Evolutionary conservation across 371 early-diverging fungal genomes (phyloP), one percentile per base, ranked within the genome.

Genomic region (Sporodiniella umbellata): DNA sequence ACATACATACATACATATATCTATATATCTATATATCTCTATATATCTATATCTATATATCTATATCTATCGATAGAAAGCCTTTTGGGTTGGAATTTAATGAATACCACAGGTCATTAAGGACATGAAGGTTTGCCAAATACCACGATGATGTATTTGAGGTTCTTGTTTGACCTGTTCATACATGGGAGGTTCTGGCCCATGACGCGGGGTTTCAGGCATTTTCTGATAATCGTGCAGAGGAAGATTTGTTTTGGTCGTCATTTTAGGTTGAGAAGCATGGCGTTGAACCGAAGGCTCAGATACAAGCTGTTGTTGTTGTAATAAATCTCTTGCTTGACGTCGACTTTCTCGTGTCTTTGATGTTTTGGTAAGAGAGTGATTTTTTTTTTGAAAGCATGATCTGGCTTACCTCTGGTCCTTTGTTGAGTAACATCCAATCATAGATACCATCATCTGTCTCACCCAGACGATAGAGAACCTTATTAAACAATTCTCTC

Each of bases 391-490:
- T n/a, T 12, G 18, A n/a, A 40, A 8, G 22, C 10, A 21, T 8
- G 7, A 21, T 8, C 26, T 22, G 35, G 38, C n/a, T 42, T 60
- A 58, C 59, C 56, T 83, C 81, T 72, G 79, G 80, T 54, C 79
- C 80, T 42, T 76, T 73, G 56, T 80, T 81, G 8, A 85, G 58
- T 42, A 89, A 59, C 88, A 93, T 90, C 98, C 98, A 97, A 66
- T 97, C 98, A 59, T 87, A 95, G n/a, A 94, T 78, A n/a, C 91
- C 91, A 62, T 96, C 95, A 57, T 97, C 95, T 11, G 62, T 68
- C 50, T 90, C 90, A 42, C 87, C 88, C 33, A 79, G 63, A 48
- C 82, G 82, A 53, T 78, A 78, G 44, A 97, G 66, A 1, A 88
- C 94, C 53, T 87, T 86, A 70, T 90, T 88, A 60, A 99, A 92